Conservation (phyloP, 257 asterid genomes). For the Fraxinus quadrangulata region DNA sequence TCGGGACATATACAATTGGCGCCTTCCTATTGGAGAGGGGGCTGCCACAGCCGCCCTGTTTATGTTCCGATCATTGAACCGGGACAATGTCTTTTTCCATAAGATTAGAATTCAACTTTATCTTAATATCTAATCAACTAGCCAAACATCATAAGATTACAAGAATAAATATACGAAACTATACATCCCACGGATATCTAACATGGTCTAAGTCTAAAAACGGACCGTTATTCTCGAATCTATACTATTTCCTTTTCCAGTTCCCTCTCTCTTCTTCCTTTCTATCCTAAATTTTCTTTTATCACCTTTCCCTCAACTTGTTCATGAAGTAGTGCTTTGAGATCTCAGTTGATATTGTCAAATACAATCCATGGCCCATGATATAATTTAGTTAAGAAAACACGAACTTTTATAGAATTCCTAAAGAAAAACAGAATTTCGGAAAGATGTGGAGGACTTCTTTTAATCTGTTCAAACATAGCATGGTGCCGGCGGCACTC, state of each 20-base stretch:
- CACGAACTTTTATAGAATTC: neutral
- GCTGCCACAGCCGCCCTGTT: too few species aligned
- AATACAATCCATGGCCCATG: neutral
- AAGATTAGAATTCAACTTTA: too few species aligned
- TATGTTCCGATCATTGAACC: too few species aligned
- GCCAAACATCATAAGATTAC: too few species aligned
- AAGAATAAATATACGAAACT: too few species aligned
- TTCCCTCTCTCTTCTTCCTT: neutral
- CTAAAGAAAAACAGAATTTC: neutral
- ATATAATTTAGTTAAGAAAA: neutral
- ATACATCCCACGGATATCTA: too few species aligned
- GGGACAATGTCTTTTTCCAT: too few species aligned
- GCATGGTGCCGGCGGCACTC: neutral
- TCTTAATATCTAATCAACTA: too few species aligned
- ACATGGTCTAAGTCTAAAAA: too few species aligned
- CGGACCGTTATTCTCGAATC: neutral
- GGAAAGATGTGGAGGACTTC: neutral
- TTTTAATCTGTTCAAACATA: neutral
- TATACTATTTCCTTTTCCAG: neutral
- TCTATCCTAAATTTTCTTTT: neutral
- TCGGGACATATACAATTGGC: too few species aligned
- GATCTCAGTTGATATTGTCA: neutral
- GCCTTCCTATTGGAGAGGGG: too few species aligned
- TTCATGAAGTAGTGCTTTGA: neutral
- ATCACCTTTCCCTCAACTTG: too few species aligned